A percentile compares a stretch with the other conserved stretches of the same genome.
Evolutionary conservation across 306 rosid genomes (phyloP).

Genomic region (Quillaja saponaria): DNA sequence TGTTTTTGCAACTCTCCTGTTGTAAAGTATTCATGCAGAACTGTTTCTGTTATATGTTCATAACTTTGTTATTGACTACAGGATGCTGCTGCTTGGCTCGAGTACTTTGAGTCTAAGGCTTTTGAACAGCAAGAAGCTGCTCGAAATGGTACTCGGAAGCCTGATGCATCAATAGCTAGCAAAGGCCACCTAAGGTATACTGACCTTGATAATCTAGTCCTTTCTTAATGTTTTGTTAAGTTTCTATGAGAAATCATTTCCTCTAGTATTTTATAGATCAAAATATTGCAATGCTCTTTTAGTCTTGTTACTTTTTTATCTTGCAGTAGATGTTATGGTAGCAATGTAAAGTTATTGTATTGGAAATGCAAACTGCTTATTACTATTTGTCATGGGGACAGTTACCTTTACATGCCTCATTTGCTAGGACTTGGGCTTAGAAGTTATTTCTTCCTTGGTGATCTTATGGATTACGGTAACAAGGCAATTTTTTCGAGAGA

Average conservation of each 20-base stretch:
- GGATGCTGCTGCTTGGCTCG: constrained; percentile 99
- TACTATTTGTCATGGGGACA: background rate
- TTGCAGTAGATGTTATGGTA: constrained; percentile 14
- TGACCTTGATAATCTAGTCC: constrained; percentile 16
- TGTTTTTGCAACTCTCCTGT: background rate
- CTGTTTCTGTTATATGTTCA: background rate
- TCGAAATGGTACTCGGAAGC: constrained; percentile 90
- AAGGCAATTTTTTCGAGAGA: constrained; percentile 3
- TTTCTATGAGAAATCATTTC: too few relatives aligned
- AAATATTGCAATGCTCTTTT: constrained; percentile 16
- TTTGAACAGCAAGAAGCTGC: constrained; percentile 99
- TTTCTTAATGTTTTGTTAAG: background rate
- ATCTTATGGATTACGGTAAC: constrained; percentile 14
- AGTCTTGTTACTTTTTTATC: constrained; percentile 1
- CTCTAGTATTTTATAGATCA: constrained; percentile 19
- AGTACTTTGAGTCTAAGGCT: constrained; percentile 98
- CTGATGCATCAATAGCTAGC: constrained; percentile 97
- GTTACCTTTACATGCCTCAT: too few relatives aligned
- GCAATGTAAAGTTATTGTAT: constrained; percentile 1
- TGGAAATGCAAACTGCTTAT: constrained; percentile 16
- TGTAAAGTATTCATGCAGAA: background rate
- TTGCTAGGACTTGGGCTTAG: constrained; percentile 9
- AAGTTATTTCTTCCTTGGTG: constrained; percentile 20
- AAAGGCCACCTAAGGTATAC: constrained; percentile 95
- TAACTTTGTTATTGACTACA: constrained; percentile 35